Base-by-base conservation (phyloP, 208 protist species). In the Trypanosoma conorhini region DNA sequence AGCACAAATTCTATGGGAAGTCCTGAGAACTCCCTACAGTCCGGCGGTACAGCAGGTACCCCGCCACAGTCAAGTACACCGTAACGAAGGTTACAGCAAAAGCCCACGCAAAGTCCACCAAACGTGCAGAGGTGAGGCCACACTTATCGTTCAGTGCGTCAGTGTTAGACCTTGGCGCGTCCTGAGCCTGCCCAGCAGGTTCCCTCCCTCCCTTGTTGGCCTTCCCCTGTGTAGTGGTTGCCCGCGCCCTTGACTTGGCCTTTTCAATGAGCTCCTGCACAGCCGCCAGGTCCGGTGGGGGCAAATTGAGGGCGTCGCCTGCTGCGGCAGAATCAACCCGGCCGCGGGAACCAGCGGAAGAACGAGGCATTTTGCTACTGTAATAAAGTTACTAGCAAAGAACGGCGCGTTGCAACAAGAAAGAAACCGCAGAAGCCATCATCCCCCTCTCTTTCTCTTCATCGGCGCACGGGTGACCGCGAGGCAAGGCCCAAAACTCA, bases 181-280 rank as follows among this genome's bases (percentile, higher is more conserved):
- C 5, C 28, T n/a, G 24, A 61, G n/a, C 1, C 0, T 44, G 15
- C 50, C 3, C 21, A 33, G 3, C n/a, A 15, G 12, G 19, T 48
- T 54, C n/a, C n/a, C 19, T 26, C 50, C n/a, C 22, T 26, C 22
- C 48, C 30, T 67, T 57, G 24, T 58, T 22, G 15, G 38, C 21
- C 21, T 44, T 67, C 21, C 31, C 19, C 22, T 54, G 17, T 8
- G 58, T 44, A 50, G 56, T 10, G 28, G 55, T 26, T 19, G 57
- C 65, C 30, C 76, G 83, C 7, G 85, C 89, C 40, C 80, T 79
- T 3, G 81, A 76, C 15, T 92, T 70, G 24, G 90, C 90, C 31
- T 90, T 79, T 50, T 93, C 86, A 52, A 95, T 87, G 35, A 93
- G 73, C 44, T 74, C 72, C 81, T 92, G 79, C 60, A 95, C 90